These are phyloP conservation scores for Phytopythium cucurbitacearum DNA, from an alignment of 352 stramenopile species.

Conservation along the genomic window DNA sequence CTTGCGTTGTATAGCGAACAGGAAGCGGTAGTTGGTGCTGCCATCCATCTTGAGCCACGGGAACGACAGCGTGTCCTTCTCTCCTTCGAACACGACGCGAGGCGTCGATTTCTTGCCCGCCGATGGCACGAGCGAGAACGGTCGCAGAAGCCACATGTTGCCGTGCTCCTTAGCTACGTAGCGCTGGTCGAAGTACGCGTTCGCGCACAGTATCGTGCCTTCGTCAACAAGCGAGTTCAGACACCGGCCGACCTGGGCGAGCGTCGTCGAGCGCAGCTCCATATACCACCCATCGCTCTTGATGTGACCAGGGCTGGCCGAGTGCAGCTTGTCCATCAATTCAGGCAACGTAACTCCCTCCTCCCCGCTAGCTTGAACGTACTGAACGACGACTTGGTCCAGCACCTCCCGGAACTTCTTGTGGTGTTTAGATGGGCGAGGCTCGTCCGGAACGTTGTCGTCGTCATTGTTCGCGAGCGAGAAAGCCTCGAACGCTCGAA, in stretches of 20 bases:
- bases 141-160: conserved; percentile 62
- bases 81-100: conserved; percentile 61
- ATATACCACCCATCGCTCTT: not conserved
- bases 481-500: conserved; percentile 49
- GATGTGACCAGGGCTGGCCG: not conserved
- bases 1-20: conserved; percentile 77
- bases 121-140: conserved; percentile 49
- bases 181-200: conserved; percentile 65
- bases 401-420: conserved; percentile 20
- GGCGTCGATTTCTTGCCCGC: conserved; percentile 13
- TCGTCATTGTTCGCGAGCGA: conserved; percentile 23
- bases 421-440: conserved; percentile 14
- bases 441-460: conserved; percentile 13
- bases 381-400: conserved; percentile 14
- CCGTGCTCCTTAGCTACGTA: conserved; percentile 62
- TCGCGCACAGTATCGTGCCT: conserved; percentile 54
- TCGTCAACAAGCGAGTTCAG: conserved; percentile 50
- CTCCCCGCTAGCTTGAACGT: conserved; percentile 39
- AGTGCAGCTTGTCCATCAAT: conserved; percentile 19
- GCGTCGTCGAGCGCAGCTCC: conserved; percentile 8
- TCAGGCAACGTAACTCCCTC: conserved; percentile 30
- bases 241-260: conserved; percentile 17
- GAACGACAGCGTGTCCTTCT: conserved; percentile 73
- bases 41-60: conserved; percentile 84
- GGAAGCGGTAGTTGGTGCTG: conserved; percentile 64